These are phyloP conservation scores for Rhizoclosmatium sp. DNA, from an alignment of 192 early-diverging fungal genomes.

Conservation along the genomic window DNA sequence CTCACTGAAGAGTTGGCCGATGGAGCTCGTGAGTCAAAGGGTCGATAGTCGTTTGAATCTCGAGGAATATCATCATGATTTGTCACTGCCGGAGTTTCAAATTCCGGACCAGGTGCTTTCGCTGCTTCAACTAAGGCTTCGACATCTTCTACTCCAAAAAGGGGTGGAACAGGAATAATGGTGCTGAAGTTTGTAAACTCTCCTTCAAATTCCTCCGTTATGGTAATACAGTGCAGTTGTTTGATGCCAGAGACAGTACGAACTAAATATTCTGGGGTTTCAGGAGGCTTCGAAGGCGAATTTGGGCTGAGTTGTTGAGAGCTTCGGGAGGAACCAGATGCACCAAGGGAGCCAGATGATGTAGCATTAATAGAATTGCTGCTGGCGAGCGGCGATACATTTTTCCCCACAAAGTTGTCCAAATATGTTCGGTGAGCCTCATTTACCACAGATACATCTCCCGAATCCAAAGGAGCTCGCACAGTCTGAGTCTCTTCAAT, in stretches of 20 bases:
- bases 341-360: background rate
- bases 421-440: background rate
- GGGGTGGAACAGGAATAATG: background rate
- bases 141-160: conserved; percentile 28
- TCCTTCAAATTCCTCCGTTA: conserved; percentile 21
- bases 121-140: conserved; percentile 1
- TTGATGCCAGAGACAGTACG: conserved; percentile 9
- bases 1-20: background rate
- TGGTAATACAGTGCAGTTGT: conserved; percentile 1
- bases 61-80: background rate
- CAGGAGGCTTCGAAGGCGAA: too few relatives aligned
- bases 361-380: background rate
- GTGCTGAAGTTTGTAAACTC: background rate
- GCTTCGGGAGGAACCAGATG: background rate
- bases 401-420: conserved; percentile 15
- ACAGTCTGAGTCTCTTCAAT: conserved; percentile 35
- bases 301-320: background rate
- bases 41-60: background rate
- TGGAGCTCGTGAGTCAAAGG: background rate
- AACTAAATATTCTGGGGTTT: conserved; percentile 1
- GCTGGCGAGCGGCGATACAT: background rate
- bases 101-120: background rate
- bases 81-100: background rate
- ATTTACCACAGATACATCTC: conserved; percentile 5
- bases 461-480: conserved; percentile 25